Evolutionary conservation across 2,329 filamentous ascomycete species (phyloP).

Genomic region (Pestalotiopsis sp.): DNA sequence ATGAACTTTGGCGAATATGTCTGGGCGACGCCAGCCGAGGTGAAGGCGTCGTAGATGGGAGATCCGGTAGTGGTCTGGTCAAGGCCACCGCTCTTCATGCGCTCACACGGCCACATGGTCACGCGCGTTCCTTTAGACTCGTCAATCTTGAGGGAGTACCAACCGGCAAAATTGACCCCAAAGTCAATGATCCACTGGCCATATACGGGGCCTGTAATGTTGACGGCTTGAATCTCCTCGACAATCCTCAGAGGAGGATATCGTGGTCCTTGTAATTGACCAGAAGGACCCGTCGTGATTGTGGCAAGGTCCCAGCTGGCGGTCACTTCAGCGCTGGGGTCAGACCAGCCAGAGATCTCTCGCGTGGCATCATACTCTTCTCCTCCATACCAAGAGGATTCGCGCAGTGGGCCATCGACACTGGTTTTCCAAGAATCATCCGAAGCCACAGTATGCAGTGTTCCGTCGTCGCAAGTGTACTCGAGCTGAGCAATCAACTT

Average conservation of each 20-base stretch:
- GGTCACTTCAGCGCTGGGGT: background rate
- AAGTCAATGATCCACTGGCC: background rate
- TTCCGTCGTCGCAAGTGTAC: background rate
- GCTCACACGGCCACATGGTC: background rate
- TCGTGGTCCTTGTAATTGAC: background rate
- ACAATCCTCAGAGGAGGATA: background rate
- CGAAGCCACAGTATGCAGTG: background rate
- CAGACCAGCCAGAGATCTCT: background rate
- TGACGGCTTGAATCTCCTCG: background rate
- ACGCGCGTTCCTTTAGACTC: background rate
- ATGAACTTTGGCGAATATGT: background rate
- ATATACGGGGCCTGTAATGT: background rate
- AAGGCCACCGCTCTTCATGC: background rate
- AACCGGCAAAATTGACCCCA: background rate
- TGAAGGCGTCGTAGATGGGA: background rate
- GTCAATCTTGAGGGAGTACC: background rate
- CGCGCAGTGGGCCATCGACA: background rate
- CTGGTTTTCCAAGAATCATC: background rate
- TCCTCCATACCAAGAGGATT: background rate
- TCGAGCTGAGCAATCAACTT: background rate
- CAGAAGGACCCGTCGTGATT: background rate
- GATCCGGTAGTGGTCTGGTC: background rate
- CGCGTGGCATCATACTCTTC: background rate
- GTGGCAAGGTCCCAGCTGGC: background rate
- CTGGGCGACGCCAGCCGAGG: background rate